Conservation (phyloP, 768 basidiomycete species). For the Dendrothele bispora region DNA sequence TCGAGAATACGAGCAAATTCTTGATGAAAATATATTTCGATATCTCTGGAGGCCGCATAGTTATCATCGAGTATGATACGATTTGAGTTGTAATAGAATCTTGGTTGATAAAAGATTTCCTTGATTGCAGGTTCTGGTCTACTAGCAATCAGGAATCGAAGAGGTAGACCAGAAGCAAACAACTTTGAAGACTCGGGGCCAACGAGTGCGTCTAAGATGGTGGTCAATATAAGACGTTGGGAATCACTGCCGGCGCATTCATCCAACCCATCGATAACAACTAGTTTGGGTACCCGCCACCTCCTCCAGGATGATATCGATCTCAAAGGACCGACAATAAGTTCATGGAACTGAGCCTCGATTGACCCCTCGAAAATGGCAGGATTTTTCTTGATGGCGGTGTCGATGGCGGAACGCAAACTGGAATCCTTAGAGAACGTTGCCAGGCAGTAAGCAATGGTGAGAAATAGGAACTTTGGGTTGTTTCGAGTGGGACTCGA, state of each 20-base stretch:
- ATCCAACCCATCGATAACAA: constrained; percentile 1
- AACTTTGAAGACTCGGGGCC: too few species aligned
- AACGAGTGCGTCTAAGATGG: background rate
- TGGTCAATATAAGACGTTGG: background rate
- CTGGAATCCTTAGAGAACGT: background rate
- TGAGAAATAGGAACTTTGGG: background rate
- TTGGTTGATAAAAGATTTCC: background rate
- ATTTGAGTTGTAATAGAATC: background rate
- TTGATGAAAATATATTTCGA: background rate
- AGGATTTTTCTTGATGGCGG: background rate
- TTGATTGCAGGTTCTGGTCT: too few species aligned
- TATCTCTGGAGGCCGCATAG: background rate
- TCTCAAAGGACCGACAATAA: background rate
- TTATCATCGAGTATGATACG: background rate
- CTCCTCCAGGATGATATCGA: background rate
- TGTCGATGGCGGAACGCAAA: background rate
- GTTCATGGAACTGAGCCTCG: background rate
- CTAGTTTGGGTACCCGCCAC: background rate
- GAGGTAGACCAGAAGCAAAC: too few species aligned
- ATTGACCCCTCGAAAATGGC: background rate
- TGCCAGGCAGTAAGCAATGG: background rate
- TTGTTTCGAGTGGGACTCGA: background rate
- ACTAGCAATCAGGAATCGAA: too few species aligned
- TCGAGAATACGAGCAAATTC: too few species aligned
- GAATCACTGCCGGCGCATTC: background rate